Evolutionary conservation across 1,284 basidiomycete genomes (phyloP), one percentile per base, ranked within the genome.

Genomic region (Cerrena zonata): DNA sequence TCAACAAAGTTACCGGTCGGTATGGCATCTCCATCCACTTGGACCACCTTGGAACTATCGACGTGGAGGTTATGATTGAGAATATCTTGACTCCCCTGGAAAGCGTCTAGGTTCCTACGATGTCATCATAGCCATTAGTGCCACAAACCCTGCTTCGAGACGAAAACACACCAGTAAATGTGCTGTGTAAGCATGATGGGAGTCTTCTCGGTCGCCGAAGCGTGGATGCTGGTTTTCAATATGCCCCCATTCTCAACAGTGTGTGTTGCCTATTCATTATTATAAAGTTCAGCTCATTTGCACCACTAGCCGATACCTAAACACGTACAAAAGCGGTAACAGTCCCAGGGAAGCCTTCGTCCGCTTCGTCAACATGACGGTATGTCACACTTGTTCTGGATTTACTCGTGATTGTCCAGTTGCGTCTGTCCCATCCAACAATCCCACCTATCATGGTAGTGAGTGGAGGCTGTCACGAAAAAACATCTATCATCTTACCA

Each of bases 171-270:
- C 77, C 77, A 80, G 61, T 75, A 82, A 44, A 73, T 71, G 62
- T 76, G 79, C 58, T 75, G 76, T 2, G 77, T 80, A 13, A 79
- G 61, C 78, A 82, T 80, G 49, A 82, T 77, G 0, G 79, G 80
- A 1, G 80, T 82, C 68, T 74, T 65, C 58, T 76, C 64, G 0
- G 76, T 73, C 0, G 78, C 75, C 3, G 61, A 69, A 0, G 79
- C 79, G 45, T 68, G 65, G 23, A 82, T 65, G 0, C 60, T 65
- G 1, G 75, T 77, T 41, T 69, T 66, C 40, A 78, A 65, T 4
- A 71, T 64, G 5, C 74, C 76, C 1, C 74, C 74, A 42, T 75
- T 71, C 40, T 64, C 65, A 2, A 81, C 76, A 0, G 69, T 65
- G 58, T 81, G 78, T 0, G 75, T 79, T 0, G 75, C 74, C 75